These are phyloP conservation scores for Lenwebbia sp. DNA, from an alignment of 345 rosid species.

Conservation along the genomic window DNA sequence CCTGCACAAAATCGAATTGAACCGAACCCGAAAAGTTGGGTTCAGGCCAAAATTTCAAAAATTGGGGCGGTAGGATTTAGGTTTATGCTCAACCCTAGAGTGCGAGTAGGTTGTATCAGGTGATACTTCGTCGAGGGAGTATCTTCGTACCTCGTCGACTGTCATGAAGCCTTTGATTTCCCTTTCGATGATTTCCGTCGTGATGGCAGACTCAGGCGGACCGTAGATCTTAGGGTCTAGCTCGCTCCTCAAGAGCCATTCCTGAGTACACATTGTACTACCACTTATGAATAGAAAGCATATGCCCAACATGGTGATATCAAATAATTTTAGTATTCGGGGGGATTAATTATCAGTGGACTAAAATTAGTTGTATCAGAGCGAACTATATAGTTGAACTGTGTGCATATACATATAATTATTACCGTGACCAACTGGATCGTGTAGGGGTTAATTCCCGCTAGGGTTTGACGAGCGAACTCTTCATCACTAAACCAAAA, in stretches of 20 bases:
- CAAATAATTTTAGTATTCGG: neutral
- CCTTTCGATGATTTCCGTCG: conserved; percentile 34
- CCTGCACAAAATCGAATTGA: conserved; percentile 9
- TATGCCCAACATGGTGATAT: neutral
- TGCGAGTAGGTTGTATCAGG: accelerated
- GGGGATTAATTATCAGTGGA: no score
- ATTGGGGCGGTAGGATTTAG: neutral
- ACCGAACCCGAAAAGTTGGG: neutral
- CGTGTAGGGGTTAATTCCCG: conserved; percentile 61
- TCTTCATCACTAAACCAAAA: conserved; percentile 78
- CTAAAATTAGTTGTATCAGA: no score
- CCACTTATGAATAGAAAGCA: neutral
- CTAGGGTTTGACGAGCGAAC: conserved; percentile 60
- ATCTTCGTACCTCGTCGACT: conserved; percentile 24
- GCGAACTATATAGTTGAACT: neutral
- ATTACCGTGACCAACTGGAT: conserved; percentile 45
- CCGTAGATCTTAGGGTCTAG: conserved; percentile 62
- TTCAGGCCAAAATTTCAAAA: neutral
- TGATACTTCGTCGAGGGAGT: accelerated
- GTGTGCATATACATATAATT: neutral
- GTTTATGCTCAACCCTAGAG: neutral
- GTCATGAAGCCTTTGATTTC: conserved; percentile 44
- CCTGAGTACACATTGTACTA: conserved; percentile 21
- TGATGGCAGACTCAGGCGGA: conserved; percentile 50
- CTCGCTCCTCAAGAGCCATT: conserved; percentile 74